These are phyloP conservation scores for Sutorius australiensis DNA, from an alignment of 768 basidiomycete genomes.

Conservation along the genomic window DNA sequence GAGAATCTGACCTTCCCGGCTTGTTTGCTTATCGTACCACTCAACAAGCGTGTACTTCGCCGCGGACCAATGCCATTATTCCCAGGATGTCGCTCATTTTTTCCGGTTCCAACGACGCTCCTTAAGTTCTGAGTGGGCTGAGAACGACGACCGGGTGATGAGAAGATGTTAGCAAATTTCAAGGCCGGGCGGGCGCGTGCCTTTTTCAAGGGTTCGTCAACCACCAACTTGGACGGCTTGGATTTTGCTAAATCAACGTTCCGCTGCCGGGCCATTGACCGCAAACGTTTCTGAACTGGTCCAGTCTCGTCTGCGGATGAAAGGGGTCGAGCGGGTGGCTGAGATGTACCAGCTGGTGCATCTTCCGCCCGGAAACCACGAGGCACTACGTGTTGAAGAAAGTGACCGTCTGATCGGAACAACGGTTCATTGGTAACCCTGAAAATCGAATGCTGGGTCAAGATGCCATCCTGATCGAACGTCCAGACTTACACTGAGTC, in stretches of 20 bases:
- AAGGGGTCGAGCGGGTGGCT: conserved; percentile 59
- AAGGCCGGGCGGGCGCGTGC: conserved; percentile 87
- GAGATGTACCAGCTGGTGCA: conserved; percentile 38
- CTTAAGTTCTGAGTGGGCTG: conserved; percentile 69
- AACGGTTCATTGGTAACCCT: conserved; percentile 59
- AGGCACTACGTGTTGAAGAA: conserved; percentile 44
- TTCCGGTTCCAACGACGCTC: conserved; percentile 47
- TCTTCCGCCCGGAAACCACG: conserved; percentile 43
- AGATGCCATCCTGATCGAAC: not conserved
- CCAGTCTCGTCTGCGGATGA: conserved; percentile 82
- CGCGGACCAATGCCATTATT: conserved; percentile 50
- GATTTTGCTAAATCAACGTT: conserved; percentile 47
- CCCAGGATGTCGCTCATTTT: conserved; percentile 45
- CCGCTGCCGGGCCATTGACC: conserved; percentile 56
- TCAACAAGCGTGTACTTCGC: conserved; percentile 70
- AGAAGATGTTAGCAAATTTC: conserved; percentile 85
- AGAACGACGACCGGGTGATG: conserved; percentile 77
- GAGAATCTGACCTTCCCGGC: conserved; percentile 49
- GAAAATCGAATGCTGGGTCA: conserved; percentile 6
- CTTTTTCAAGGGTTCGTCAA: conserved; percentile 81
- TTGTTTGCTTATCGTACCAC: conserved; percentile 51
- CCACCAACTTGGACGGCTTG: conserved; percentile 57
- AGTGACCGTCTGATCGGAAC: conserved; percentile 53
- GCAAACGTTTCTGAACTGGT: conserved; percentile 71
- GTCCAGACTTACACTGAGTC: conserved; percentile 56